Evolutionary conservation across 1,139 yeast genomes (phyloP), one percentile per base, ranked within the genome.

Genomic region (Pichia sp.): DNA sequence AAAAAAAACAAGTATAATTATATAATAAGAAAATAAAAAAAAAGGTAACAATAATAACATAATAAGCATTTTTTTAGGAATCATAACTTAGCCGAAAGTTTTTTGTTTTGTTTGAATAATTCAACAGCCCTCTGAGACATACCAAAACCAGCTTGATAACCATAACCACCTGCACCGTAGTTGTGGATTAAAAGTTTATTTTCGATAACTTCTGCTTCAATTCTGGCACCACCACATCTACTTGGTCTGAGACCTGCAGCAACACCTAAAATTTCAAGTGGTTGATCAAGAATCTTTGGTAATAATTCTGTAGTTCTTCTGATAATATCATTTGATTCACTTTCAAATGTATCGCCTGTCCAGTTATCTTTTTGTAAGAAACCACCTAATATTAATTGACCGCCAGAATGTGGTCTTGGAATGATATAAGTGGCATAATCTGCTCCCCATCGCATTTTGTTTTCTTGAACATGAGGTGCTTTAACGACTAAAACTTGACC

Each of bases 101-200:
- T 36, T 29, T 18, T 40, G 15, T 39, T 39, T 26, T 35, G 18
- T 15, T 22, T 16, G 22, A 39, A 40, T 18, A 40, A 18, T n/a
- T 40, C 34, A 23, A 74, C 70, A 4, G 77, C 80, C 38, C 61
- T 62, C 32, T 60, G 51, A 4, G 78, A 74, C 81, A 80, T 78
- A 1, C 84, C 87, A 21, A 72, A 66, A 0, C 86, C 87, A 4
- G 83, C 72, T 60, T 80, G 88, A 61, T 76, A 82, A 2, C 93
- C 91, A 44, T 80, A 76, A 0, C 93, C 91, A 31, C 79, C 70
- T 9, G 88, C 85, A 23, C 91, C 93, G 53, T 80, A 80, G 57
- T 80, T 79, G 55, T 81, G 88, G n/a, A 81, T 62, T 16, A 76
- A 49, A 2, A 64, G 44, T 37, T 65, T 64, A 8, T 60, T 65